Conservation (phyloP, 345 rosid species). For the Salix dunnii region DNA sequence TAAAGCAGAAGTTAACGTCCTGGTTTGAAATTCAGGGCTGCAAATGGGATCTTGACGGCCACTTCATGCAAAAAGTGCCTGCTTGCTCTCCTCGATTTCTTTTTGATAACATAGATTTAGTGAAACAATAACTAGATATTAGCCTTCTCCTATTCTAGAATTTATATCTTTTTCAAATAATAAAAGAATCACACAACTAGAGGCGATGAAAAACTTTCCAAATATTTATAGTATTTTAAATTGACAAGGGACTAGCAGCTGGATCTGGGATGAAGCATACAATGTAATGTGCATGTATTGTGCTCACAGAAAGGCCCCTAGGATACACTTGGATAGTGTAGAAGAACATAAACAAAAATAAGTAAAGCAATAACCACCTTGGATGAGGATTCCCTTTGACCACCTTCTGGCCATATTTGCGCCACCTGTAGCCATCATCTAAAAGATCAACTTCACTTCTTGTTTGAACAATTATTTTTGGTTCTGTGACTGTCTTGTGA, state of each 20-base stretch:
- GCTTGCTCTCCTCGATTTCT: background rate
- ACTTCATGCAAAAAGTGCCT: background rate
- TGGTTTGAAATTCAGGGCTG: background rate
- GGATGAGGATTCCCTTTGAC: conserved; percentile 98
- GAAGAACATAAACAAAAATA: conserved; percentile 13
- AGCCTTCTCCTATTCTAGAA: background rate
- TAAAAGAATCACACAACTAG: background rate
- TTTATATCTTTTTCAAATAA: background rate
- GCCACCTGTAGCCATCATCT: conserved; percentile 98
- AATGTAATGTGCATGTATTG: background rate
- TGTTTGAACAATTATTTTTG: conserved; percentile 88
- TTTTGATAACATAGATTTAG: background rate
- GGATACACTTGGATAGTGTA: background rate
- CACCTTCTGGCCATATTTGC: conserved; percentile 98
- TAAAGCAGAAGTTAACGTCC: background rate
- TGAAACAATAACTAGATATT: background rate
- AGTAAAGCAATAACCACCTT: conserved; percentile 43
- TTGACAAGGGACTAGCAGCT: background rate
- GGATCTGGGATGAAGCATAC: background rate
- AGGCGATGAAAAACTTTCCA: background rate
- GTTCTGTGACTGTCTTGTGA: conserved; percentile 72
- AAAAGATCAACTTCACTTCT: conserved; percentile 97
- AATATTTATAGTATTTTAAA: background rate
- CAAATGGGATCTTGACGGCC: background rate
- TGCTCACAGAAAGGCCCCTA: background rate